These are phyloP conservation scores for Psidium friedrichsthalianum DNA, from an alignment of 345 rosid species.

Conservation along the genomic window DNA sequence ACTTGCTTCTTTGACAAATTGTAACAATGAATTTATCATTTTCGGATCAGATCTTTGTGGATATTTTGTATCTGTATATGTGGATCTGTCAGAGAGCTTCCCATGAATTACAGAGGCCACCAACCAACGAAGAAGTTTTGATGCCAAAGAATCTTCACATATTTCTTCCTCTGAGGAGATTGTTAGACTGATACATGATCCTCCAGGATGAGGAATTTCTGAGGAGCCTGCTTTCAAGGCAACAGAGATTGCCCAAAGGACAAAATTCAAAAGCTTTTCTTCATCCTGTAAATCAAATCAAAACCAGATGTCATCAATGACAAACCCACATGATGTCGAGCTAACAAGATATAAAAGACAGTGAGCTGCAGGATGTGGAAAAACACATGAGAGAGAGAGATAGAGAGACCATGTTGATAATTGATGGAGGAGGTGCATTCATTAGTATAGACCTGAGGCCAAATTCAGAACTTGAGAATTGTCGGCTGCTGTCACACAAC, in stretches of 20 bases:
- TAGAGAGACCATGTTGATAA: conserved; percentile 42
- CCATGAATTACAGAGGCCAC: conserved; percentile 61
- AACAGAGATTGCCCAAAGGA: not conserved
- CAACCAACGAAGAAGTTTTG: conserved; percentile 84
- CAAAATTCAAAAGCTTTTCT: not conserved
- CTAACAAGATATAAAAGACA: not conserved
- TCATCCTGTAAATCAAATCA: not conserved
- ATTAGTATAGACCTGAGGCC: conserved; percentile 57
- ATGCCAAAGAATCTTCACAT: conserved; percentile 43
- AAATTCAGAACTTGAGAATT: conserved; percentile 28
- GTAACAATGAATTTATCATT: conserved; percentile 27
- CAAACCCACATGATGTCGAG: not conserved
- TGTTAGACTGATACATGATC: conserved; percentile 7
- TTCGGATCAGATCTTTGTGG: not conserved
- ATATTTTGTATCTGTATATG: not conserved
- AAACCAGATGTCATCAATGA: not conserved
- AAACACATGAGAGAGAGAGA: not conserved
- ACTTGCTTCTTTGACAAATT: conserved; percentile 14
- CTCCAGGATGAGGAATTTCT: conserved; percentile 8
- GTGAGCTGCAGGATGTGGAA: not conserved
- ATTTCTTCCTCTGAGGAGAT: conserved; percentile 17
- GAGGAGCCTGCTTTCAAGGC: conserved; percentile 11
- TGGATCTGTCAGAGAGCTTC: conserved; percentile 28
- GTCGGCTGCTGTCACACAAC: conserved; percentile 13
- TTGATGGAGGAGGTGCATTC: conserved; percentile 57